These are phyloP conservation scores for Furcasterigmium sp. DNA, from an alignment of 2,329 filamentous ascomycete species.

Conservation along the genomic window DNA sequence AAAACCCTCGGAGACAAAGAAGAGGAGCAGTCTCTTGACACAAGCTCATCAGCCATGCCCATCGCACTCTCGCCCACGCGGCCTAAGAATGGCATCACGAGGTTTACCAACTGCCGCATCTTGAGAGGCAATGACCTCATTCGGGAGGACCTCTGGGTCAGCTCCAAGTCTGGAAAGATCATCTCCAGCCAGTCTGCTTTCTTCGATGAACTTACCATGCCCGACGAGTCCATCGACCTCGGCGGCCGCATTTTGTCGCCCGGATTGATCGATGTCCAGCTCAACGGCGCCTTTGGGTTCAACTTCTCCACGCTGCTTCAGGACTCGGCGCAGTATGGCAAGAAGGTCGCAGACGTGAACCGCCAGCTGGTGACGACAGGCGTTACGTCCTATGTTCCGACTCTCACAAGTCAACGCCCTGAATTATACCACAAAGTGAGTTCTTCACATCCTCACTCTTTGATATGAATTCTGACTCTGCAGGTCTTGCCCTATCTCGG, in stretches of 20 bases:
- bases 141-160: slow-evolving; percentile 82
- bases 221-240: slow-evolving; percentile 73
- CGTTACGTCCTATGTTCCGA: slow-evolving; percentile 84
- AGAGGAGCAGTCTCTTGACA: not conserved
- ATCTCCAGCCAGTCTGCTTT: slow-evolving; percentile 63
- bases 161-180: slow-evolving; percentile 75
- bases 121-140: slow-evolving; percentile 64
- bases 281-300: slow-evolving; percentile 90
- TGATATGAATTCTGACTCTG: slow-evolving; percentile 3
- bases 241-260: slow-evolving; percentile 78
- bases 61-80: slow-evolving; percentile 32
- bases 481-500: slow-evolving; percentile 70
- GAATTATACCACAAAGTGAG: slow-evolving; percentile 73
- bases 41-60: slow-evolving; percentile 32
- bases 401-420: slow-evolving; percentile 73
- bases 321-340: slow-evolving; percentile 63
- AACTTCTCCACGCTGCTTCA: slow-evolving; percentile 80
- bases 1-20: slow-evolving; percentile 9
- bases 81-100: slow-evolving; percentile 60
- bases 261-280: slow-evolving; percentile 84
- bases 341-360: slow-evolving; percentile 68
- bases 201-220: slow-evolving; percentile 63
- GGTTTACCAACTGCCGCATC: slow-evolving; percentile 83
- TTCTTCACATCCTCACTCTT: not conserved
- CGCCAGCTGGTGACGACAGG: slow-evolving; percentile 68